Base-by-base conservation (phyloP, 495 filamentous ascomycete species). In the Xylaria bambusicola region DNA sequence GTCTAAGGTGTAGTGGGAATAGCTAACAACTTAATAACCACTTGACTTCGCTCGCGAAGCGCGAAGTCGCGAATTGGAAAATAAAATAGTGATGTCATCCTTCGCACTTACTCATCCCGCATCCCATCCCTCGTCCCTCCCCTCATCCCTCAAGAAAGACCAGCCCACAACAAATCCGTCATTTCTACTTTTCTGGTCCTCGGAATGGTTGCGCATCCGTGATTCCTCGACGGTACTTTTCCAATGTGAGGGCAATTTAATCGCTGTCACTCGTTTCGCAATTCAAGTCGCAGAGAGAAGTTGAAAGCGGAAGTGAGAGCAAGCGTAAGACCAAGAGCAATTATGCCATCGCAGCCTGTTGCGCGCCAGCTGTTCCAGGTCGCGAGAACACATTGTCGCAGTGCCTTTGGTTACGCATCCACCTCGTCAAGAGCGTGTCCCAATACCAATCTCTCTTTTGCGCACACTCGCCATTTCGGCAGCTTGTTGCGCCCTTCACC, bases 401-500 rank as follows among this genome's bases (percentile, higher is more conserved):
- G 41, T 21, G 41, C 53, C 35, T 41, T 12, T 12, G 9, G 27
- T 8, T 17, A 8, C 35, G 10, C 35, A 18, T 31, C 26, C 20
- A 10, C 45, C 3, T 26, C 55, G 15, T 17, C 33, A 20, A 7
- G 46, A 12, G 44, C 46, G 10, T 42, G 41, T 33, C 36, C 9
- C 3, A 51, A 13, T 6, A 17, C 29, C n/a, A n/a, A n/a, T n/a
- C n/a, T 27, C 27, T 21, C 18, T 17, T 2, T 44, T 13, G 18
- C 48, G 56, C 57, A 38, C 20, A 46, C 0, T 44, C 50, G 57
- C 45, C 66, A 63, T 20, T 62, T 68, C 27, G 47, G 58, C 23
- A 49, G 58, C 23, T 38, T 66, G 35, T 58, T 62, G 46, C 55
- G 61, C 61, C 52, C 67, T 9, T 23, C 44, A n/a, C 44, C 45